phyloP scores from a whole-genome alignment of 1,139 yeast species.

The Debaryomyces singareniensis region DNA sequence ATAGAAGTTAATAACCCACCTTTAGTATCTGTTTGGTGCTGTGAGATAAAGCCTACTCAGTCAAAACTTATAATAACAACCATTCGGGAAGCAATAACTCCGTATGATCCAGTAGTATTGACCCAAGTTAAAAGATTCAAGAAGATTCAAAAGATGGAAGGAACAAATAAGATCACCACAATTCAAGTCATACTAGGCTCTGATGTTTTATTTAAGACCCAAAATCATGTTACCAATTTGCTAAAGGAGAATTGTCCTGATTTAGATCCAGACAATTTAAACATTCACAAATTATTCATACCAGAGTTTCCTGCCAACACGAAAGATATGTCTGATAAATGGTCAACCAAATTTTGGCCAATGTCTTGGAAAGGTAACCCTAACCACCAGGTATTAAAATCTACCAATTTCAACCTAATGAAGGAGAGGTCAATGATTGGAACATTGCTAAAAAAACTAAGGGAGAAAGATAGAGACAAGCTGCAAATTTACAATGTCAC shows the following conservation, averaged over 20 bases:
- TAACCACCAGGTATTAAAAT: conserved; percentile 61
- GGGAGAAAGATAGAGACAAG: conserved; percentile 2
- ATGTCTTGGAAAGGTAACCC: conserved; percentile 93
- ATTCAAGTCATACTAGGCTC: conserved; percentile 8
- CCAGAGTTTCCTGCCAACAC: conserved; percentile 44
- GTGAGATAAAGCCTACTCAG: conserved; percentile 24
- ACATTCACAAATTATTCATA: conserved; percentile 6
- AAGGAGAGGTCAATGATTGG: conserved; percentile 35
- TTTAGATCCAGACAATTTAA: conserved; percentile 8
- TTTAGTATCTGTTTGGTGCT: conserved; percentile 53
- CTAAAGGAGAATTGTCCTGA: conserved; percentile 10
- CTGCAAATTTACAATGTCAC: conserved; percentile 12
- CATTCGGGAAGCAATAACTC: conserved; percentile 20
- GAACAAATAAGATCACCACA: not conserved
- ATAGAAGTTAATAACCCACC: conserved; percentile 24
- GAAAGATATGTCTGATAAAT: conserved; percentile 52
- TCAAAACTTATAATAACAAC: conserved; percentile 23
- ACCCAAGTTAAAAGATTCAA: conserved; percentile 30
- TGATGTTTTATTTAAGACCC: conserved; percentile 9
- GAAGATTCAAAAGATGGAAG: conserved; percentile 10
- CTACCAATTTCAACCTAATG: conserved; percentile 42
- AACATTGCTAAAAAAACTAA: conserved; percentile 10
- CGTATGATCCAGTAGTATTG: conserved; percentile 20
- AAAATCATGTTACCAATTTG: conserved; percentile 10
- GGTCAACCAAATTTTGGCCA: conserved; percentile 80